Percentiles rank a stretch among this genome's conserved stretches.
phyloP scores from a whole-genome alignment of 208 protist genomes.

The Leishmania tropica region DNA sequence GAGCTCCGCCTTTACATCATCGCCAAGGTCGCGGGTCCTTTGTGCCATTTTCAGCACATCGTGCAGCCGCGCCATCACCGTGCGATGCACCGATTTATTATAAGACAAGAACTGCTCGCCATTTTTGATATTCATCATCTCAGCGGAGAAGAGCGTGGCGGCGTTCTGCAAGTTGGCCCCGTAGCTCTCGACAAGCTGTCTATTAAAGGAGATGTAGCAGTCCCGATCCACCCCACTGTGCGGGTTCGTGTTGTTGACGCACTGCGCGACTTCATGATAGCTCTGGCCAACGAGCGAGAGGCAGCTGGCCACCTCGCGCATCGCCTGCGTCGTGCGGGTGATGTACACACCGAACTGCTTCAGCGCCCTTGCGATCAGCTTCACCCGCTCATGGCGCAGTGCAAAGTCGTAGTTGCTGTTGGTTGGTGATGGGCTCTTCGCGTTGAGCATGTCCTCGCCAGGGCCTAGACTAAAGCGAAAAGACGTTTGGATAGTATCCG shows the following conservation, averaged over 20 bases:
- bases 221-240: conserved; percentile 7
- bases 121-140: conserved; percentile 41
- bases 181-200: conserved; percentile 29
- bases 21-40: conserved; percentile 33
- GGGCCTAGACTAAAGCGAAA: not conserved
- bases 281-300: conserved; percentile 41
- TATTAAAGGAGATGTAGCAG: conserved; percentile 12
- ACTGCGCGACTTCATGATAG: conserved; percentile 53
- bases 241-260: conserved; percentile 43
- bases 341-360: conserved; percentile 41
- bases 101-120: conserved; percentile 37
- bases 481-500: not conserved
- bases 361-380: conserved; percentile 38
- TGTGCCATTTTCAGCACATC: conserved; percentile 35
- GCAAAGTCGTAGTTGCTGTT: conserved; percentile 56
- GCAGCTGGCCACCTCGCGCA: conserved; percentile 36
- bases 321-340: conserved; percentile 29
- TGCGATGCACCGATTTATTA: conserved; percentile 31
- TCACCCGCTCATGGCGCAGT: conserved; percentile 46
- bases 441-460: conserved; percentile 1
- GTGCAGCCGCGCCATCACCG: conserved; percentile 32
- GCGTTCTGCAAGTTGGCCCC: conserved; percentile 32
- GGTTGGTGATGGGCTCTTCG: conserved; percentile 36
- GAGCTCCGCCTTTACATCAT: conserved; percentile 21
- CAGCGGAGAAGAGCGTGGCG: conserved; percentile 36